Evolutionary conservation across 2,329 filamentous ascomycete species (phyloP), one percentile per base, ranked within the genome.

Genomic region (Emydomyces testavorans): DNA sequence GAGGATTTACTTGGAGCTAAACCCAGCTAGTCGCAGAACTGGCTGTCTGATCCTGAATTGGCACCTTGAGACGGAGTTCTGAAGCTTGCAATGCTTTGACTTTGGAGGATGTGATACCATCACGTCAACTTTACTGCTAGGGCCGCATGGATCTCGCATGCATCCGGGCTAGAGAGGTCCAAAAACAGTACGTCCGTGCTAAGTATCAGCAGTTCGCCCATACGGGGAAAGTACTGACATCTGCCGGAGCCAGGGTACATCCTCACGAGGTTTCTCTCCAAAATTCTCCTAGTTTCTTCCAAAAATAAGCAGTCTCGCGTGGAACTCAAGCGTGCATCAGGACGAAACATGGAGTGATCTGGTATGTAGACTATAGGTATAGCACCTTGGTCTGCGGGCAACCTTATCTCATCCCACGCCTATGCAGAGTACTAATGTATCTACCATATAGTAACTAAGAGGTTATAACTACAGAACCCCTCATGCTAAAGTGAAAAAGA

Each of bases 251-350:
- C 28, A 32, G 26, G 45, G 36, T 32, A 47, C 45, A 24, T 32
- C 11, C 13, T 39, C 23, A 32, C 3, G 32, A 46, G 24, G 43
- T 46, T 46, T 34, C n/a, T 29, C n/a, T 29, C 36, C 7, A 24
- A 40, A 47, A 47, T 20, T 47, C 45, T 40, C 45, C 44, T 46
- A 39, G 44, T 31, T 40, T 40, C 45, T 40, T 40, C 45, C 40
- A 40, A 47, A 46, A 47, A 40, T 46, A 46, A 31, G 23, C 29
- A 40, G 28, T 20, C 10, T 46, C 36, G 45, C 36, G 26, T 45
- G 45, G 35, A 47, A 47, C 45, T 40, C 36, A 47, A 47, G 45
- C 45, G 45, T 47, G 45, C 45, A 29, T 47, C 45, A 47, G 45
- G 35, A 35, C 45, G 45, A 47, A 47, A 47, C 45, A 47, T 47